A percentile compares a stretch with the other conserved stretches of the same genome.
phyloP scores from a whole-genome alignment of 345 rosid genomes.

The Aquilaria yunnanensis region DNA sequence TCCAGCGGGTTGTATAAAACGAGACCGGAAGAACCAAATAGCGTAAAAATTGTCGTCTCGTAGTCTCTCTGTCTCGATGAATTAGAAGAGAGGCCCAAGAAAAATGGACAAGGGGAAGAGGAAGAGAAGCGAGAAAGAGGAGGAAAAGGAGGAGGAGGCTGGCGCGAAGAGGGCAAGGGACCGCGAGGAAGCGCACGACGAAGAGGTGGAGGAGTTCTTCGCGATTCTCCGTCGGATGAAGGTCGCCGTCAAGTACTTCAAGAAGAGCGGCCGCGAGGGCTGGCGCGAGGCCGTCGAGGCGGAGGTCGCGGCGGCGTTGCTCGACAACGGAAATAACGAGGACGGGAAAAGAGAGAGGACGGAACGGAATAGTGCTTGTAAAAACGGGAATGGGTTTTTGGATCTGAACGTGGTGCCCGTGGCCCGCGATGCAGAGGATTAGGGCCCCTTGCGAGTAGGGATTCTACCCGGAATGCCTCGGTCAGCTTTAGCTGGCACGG shows the following conservation, averaged over 20 bases:
- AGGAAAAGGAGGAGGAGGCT: not conserved
- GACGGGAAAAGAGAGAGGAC: too few relatives aligned
- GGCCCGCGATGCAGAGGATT: not conserved
- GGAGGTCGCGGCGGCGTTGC: not conserved
- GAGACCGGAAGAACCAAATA: too few relatives aligned
- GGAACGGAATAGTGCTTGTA: too few relatives aligned
- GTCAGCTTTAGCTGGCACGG: too few relatives aligned
- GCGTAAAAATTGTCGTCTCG: too few relatives aligned
- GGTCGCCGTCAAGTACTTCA: slow-evolving; percentile 16
- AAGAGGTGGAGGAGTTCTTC: slow-evolving; percentile 27
- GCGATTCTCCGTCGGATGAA: slow-evolving; percentile 20
- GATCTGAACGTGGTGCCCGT: slow-evolving; percentile 25
- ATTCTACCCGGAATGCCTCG: too few relatives aligned
- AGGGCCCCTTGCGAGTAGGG: not conserved
- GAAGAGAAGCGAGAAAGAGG: slow-evolving; percentile 8
- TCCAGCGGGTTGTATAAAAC: too few relatives aligned
- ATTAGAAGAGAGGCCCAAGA: not conserved
- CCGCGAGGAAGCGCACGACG: slow-evolving; percentile 3
- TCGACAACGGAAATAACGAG: not conserved
- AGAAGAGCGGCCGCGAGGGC: not conserved
- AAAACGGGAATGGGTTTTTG: not conserved
- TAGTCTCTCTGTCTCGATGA: too few relatives aligned
- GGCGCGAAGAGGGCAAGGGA: not conserved
- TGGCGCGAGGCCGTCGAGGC: slow-evolving; percentile 11
- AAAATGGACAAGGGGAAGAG: slow-evolving; percentile 6